Conservation (phyloP, 768 basidiomycete species). For the Agaricus sinodeliciosus region DNA sequence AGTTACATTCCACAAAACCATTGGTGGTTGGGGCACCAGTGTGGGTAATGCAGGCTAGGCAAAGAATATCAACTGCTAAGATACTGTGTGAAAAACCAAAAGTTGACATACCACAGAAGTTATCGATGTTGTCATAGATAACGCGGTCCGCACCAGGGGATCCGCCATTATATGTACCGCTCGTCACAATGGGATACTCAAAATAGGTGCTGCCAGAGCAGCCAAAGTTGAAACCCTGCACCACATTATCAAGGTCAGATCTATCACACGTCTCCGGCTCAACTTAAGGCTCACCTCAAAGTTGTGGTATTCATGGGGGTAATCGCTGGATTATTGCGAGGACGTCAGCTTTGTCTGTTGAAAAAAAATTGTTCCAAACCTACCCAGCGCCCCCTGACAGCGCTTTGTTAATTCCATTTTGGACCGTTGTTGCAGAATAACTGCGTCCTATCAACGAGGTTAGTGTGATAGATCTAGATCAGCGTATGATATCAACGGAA, state of each 20-base stretch:
- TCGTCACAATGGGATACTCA: slow-evolving; percentile 20
- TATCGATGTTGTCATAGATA: slow-evolving; percentile 19
- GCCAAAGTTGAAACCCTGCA: slow-evolving; percentile 20
- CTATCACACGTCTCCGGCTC: not conserved
- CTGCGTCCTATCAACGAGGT: not conserved
- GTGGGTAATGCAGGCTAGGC: slow-evolving; percentile 22
- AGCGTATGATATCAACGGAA: not conserved
- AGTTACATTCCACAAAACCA: slow-evolving; percentile 19
- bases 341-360: not conserved
- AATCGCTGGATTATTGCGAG: slow-evolving; percentile 13
- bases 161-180: slow-evolving; percentile 17
- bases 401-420: slow-evolving; percentile 8
- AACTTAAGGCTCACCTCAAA: slow-evolving; percentile 16
- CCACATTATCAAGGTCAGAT: not conserved
- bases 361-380: not conserved
- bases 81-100: not conserved
- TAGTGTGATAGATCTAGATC: not conserved
- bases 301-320: slow-evolving; percentile 21
- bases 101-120: slow-evolving; percentile 19
- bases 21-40: slow-evolving; percentile 20
- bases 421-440: not conserved
- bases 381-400: slow-evolving; percentile 18
- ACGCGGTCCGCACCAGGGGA: slow-evolving; percentile 25
- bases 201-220: slow-evolving; percentile 19
- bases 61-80: not conserved